A percentile compares a stretch with the other conserved stretches of the same genome.
These are phyloP conservation scores for Gomphus bonarii DNA, from an alignment of 1,284 basidiomycete species.

Conservation along the genomic window DNA sequence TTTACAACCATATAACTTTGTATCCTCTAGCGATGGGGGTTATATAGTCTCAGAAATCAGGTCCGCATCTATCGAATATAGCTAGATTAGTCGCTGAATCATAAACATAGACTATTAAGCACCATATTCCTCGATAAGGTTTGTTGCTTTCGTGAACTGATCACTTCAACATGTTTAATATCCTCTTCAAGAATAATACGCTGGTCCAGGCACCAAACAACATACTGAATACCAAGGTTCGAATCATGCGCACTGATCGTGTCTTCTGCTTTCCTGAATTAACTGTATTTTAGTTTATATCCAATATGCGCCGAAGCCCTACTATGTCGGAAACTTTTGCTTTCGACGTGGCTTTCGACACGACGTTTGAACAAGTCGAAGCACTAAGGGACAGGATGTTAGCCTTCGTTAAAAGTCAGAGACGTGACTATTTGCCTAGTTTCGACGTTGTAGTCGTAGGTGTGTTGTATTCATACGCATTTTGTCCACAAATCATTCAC, in stretches of 20 bases:
- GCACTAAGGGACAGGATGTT: conserved; percentile 74
- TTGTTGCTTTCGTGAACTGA: background rate
- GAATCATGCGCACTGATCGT: conserved; percentile 16
- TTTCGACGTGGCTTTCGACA: conserved; percentile 76
- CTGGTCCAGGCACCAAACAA: conserved; percentile 62
- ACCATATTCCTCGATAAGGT: conserved; percentile 60
- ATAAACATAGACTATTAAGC: conserved; percentile 45
- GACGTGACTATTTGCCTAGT: conserved; percentile 61
- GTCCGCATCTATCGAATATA: background rate
- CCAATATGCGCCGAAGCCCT: conserved; percentile 63
- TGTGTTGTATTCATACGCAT: conserved; percentile 20
- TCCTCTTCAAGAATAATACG: conserved; percentile 28
- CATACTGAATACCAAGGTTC: conserved; percentile 55
- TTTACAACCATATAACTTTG: background rate
- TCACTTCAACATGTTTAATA: background rate
- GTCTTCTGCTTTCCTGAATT: conserved; percentile 11
- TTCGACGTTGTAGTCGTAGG: conserved; percentile 65
- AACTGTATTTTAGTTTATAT: conserved; percentile 42
- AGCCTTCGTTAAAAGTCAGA: conserved; percentile 59
- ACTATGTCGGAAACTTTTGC: conserved; percentile 67
- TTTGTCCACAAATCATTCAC: background rate
- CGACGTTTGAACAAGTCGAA: conserved; percentile 79
- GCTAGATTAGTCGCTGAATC: background rate
- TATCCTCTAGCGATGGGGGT: conserved; percentile 17
- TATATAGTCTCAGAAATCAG: conserved; percentile 84